Evolutionary conservation across 2,329 filamentous ascomycete species (phyloP).

Genomic region (Aspergillus transmontanensis): DNA sequence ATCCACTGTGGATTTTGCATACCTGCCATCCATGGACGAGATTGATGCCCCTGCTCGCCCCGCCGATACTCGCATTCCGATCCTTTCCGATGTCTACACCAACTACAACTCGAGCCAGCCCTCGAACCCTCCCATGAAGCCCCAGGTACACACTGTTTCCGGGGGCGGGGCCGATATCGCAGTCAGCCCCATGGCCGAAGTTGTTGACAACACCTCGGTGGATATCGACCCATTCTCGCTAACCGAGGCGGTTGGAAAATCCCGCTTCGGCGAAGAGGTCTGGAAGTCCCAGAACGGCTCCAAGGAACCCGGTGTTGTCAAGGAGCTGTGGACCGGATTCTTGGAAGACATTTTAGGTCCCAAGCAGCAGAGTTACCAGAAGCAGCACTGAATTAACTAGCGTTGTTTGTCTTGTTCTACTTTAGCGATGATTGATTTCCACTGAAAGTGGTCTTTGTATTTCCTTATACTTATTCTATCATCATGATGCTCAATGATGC

Average conservation of each 20-base stretch:
- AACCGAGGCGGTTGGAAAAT: conserved; percentile 52
- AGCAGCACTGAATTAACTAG: background rate
- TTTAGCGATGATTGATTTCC: background rate
- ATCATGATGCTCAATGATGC: conserved; percentile 1
- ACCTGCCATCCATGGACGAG: conserved; percentile 56
- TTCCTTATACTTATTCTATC: background rate
- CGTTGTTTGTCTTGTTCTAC: background rate
- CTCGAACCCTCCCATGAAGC: conserved; percentile 50
- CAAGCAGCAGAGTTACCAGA: conserved; percentile 25
- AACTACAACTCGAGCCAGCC: conserved; percentile 28
- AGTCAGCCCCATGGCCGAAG: conserved; percentile 60
- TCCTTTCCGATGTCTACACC: conserved; percentile 47
- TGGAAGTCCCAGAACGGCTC: conserved; percentile 37
- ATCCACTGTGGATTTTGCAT: conserved; percentile 66
- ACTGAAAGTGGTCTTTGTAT: background rate
- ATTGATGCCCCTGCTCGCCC: conserved; percentile 40
- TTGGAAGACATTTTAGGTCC: conserved; percentile 43
- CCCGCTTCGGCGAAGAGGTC: conserved; percentile 38
- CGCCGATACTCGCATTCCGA: conserved; percentile 51
- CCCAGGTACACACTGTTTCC: conserved; percentile 58
- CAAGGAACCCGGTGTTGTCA: conserved; percentile 33
- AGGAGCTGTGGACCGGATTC: conserved; percentile 40
- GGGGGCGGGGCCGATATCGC: conserved; percentile 45
- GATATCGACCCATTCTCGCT: conserved; percentile 61
- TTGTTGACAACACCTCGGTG: conserved; percentile 58